Percentiles rank a stretch among this genome's conserved stretches.
Conservation (phyloP, 1,284 basidiomycete genomes). For the Malassezia cuniculi region DNA sequence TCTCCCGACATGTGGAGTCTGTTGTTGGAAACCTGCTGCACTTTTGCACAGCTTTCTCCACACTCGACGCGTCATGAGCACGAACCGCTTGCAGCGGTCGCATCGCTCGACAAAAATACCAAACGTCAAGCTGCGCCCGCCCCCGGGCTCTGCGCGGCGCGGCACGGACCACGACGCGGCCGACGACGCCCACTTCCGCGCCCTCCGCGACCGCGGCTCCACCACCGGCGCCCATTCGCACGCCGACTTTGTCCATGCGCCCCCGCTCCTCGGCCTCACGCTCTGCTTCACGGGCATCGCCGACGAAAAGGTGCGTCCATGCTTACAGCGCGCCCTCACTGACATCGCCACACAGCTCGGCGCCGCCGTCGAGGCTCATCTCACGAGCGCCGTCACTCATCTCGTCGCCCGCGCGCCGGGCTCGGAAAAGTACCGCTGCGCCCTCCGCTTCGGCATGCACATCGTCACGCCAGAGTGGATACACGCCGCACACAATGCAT, state of each 20-base stretch:
- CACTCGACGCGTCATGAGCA: slow-evolving; percentile 11
- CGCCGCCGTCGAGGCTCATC: slow-evolving; percentile 54
- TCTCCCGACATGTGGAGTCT: no score
- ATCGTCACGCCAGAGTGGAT: slow-evolving; percentile 64
- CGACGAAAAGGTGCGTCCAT: slow-evolving; percentile 52
- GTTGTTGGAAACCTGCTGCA: neutral
- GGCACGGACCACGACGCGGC: slow-evolving; percentile 18
- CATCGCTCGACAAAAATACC: slow-evolving; percentile 42
- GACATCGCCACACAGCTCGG: slow-evolving; percentile 64
- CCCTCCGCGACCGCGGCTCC: slow-evolving; percentile 34
- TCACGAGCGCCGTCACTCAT: slow-evolving; percentile 68
- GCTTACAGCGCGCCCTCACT: slow-evolving; percentile 54
- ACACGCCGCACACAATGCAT: slow-evolving; percentile 55
- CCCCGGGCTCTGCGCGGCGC: slow-evolving; percentile 11
- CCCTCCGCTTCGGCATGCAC: slow-evolving; percentile 59
- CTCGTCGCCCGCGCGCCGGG: slow-evolving; percentile 59
- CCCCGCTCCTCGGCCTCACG: slow-evolving; percentile 55
- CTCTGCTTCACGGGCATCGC: slow-evolving; percentile 60
- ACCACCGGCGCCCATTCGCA: slow-evolving; percentile 29
- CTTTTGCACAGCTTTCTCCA: neutral
- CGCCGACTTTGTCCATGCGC: slow-evolving; percentile 27
- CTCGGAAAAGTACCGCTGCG: slow-evolving; percentile 70
- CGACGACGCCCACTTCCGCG: slow-evolving; percentile 28
- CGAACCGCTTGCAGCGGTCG: slow-evolving; percentile 25
- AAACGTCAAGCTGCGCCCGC: slow-evolving; percentile 37